phyloP scores from a whole-genome alignment of 805 yeast genomes.

The Kazachstania psychrophila region DNA sequence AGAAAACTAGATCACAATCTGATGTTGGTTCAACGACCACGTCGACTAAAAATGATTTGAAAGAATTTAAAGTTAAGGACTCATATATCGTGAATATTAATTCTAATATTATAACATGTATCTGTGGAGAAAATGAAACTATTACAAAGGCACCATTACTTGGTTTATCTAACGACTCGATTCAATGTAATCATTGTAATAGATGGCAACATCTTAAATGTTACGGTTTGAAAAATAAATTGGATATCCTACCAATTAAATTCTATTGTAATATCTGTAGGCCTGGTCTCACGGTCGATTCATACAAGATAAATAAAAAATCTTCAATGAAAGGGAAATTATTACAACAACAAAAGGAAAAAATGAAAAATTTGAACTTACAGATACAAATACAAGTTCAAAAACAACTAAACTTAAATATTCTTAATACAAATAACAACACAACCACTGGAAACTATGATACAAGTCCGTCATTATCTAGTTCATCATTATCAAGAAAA shows the following conservation, averaged over 20 bases:
- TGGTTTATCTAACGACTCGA: conserved; percentile 55
- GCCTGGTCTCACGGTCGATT: conserved; percentile 22
- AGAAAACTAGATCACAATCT: not conserved
- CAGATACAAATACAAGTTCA: conserved; percentile 3
- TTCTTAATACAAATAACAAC: conserved; percentile 2
- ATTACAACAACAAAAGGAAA: conserved; percentile 3
- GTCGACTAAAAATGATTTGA: not conserved
- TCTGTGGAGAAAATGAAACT: conserved; percentile 65
- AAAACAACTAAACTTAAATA: conserved; percentile 2
- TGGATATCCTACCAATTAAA: conserved; percentile 65
- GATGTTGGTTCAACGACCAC: not conserved
- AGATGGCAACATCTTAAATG: conserved; percentile 94
- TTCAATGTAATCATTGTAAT: conserved; percentile 86
- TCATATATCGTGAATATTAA: conserved; percentile 64
- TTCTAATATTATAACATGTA: conserved; percentile 77
- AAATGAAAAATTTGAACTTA: not conserved
- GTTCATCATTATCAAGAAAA: not conserved
- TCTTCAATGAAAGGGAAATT: conserved; percentile 10
- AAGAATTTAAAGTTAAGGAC: conserved; percentile 6
- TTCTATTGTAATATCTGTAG: conserved; percentile 76
- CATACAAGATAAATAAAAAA: conserved; percentile 9
- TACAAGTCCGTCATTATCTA: not conserved
- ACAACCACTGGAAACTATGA: not conserved
- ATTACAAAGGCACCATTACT: not conserved
- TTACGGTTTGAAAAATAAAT: conserved; percentile 61